phyloP scores from a whole-genome alignment of 148 eudicot species.

The Pouteria glomerata region DNA sequence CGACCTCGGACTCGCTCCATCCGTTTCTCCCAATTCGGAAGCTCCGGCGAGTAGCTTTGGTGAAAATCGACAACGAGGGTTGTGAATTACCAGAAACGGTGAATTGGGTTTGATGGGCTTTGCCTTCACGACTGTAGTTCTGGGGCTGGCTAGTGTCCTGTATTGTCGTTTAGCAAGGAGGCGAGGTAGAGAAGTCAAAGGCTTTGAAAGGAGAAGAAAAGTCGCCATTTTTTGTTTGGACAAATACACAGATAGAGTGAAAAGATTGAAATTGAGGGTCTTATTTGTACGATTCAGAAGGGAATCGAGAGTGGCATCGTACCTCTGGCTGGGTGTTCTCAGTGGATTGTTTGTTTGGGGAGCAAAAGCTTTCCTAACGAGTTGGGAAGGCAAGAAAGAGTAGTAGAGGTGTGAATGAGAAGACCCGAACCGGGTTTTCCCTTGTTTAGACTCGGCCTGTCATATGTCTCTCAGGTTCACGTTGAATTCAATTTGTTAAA shows the following conservation, averaged over 20 bases:
- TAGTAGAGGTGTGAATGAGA: too few relatives aligned
- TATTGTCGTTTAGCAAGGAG: slow-evolving; percentile 21
- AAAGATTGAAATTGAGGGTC: too few relatives aligned
- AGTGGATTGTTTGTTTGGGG: neutral
- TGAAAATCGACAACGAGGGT: neutral
- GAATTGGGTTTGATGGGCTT: slow-evolving; percentile 1
- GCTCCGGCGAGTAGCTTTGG: slow-evolving; percentile 20
- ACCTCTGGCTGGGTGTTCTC: neutral
- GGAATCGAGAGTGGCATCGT: neutral
- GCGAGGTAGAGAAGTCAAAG: slow-evolving; percentile 23
- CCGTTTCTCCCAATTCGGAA: slow-evolving; percentile 35
- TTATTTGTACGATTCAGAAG: neutral
- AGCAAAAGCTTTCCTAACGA: too few relatives aligned
- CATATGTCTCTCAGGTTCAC: too few relatives aligned
- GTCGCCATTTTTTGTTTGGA: slow-evolving; percentile 41
- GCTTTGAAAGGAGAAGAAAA: slow-evolving; percentile 46
- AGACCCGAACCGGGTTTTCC: neutral
- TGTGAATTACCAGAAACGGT: neutral
- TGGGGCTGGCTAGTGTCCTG: neutral
- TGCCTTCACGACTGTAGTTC: too few relatives aligned
- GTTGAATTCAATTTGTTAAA: too few relatives aligned
- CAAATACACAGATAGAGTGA: slow-evolving; percentile 6
- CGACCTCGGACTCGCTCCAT: slow-evolving; percentile 12
- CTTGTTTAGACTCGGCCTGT: too few relatives aligned
- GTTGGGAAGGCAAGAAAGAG: too few relatives aligned